Base-by-base conservation (phyloP, 495 filamentous ascomycete genomes). In the Penicillium waksmanii region DNA sequence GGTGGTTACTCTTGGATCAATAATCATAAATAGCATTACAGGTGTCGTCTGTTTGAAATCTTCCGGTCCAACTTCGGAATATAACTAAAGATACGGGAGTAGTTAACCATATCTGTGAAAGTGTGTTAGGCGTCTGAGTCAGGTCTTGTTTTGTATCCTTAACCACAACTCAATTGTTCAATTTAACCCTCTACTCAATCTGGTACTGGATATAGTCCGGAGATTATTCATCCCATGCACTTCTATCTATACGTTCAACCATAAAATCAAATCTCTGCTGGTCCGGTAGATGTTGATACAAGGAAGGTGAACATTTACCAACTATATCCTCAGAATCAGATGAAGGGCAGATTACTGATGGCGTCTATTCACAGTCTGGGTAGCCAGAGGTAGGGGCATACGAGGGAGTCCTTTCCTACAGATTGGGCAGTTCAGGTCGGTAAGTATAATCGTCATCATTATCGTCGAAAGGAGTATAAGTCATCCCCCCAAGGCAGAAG, bases 221-320 rank as follows among this genome's bases (percentile, higher is more conserved):
- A 56, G 60, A 63, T 50, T 73, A 42, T 63, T 77, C 61, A 61
- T 74, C 62, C 54, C 67, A 79, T 85, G 78, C 63, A 57, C 25
- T 25, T 25, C 25, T 5, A 25, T 5, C 25, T 25, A 5, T 5
- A 25, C 25, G 25, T 25, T 25, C 25, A 25, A 25, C 25, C 25
- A 2, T 5, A 25, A 5, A 5, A 2, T 25, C 25, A 18, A 51
- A 51, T 10, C 49, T 23, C 31, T 27, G 46, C 56, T 27, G 38
- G 53, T 19, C 63, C 56, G 52, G 36, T 61, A 66, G 61, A 59
- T 10, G 40, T 10, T 51, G 33, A 23, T 15, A 7, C 15, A 51
- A 51, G 5, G 49, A 23, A 11, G 49, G 33, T 35, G 25, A 51
- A 13, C 8, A 23, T 51, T 51, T 25, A 51, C 49, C 17, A 18